Base-by-base conservation (phyloP, 768 basidiomycete species). In the Trametes meyenii region DNA sequence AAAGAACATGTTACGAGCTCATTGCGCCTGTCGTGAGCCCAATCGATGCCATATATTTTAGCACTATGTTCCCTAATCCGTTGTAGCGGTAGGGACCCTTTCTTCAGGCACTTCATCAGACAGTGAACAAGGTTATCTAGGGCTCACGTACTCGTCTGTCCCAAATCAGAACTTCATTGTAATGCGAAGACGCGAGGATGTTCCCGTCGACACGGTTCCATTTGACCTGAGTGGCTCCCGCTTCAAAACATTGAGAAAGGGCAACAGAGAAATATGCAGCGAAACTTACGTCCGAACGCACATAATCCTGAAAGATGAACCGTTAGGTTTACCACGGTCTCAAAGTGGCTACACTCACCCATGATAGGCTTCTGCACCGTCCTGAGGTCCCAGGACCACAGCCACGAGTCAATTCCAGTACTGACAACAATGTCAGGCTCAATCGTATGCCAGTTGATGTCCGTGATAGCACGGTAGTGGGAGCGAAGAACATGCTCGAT, bases 21-120 rank as follows among this genome's bases (percentile, higher is more conserved):
- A 67, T 88, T 82, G n/a, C 81, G 76, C 43, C 79, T 75, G 17
- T 81, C 77, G 52, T 93, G 87, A 7, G 93, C 88, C 96, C 96
- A 99, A 74, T 98, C 96, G 55, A 99, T 94, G 1, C 97, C 97
- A 64, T 99, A 98, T 46, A 98, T 97, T 74, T 95, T 94, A 36
- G 92, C 85, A n/a, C 77, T 79, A 69, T 98, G 96, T 0, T 93
- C 96, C 29, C 80, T 78, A 59, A 98, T 88, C 5, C 81, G 81
- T 12, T 85, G 80, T 5, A 92, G 76, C 1, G 93, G 92, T 8
- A 95, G 80, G 5, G 91, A 94, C 8, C 93, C 94, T 87, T 95
- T 96, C 89, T 95, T 39, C 1, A n/a, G 29, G 45, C 33, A n/a
- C 50, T 55, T 21, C 39, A 5, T 14, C 52, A n/a, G 14, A 39